Conservation (phyloP, 2,329 filamentous ascomycete species). For the Colletotrichum kahawae region DNA sequence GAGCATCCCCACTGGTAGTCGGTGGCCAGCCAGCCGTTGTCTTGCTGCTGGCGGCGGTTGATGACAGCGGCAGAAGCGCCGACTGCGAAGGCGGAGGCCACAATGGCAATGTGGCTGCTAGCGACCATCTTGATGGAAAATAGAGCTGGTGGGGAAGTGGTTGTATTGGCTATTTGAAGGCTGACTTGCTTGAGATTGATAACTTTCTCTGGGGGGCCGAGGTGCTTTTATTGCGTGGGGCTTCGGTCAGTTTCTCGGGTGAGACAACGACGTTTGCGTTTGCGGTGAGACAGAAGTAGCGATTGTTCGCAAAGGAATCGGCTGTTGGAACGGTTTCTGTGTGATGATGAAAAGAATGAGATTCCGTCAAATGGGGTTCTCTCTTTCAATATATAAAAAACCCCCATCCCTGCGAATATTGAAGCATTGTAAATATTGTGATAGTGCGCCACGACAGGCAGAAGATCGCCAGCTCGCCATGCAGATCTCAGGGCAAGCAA, state of each 20-base stretch:
- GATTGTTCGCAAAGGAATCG: not conserved
- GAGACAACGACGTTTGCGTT: not conserved
- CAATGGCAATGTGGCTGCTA: not conserved
- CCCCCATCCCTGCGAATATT: not conserved
- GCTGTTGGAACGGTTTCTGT: not conserved
- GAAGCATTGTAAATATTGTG: not conserved
- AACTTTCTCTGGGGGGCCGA: not conserved
- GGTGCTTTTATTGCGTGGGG: not conserved
- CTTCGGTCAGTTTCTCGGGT: not conserved
- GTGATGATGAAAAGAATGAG: not conserved
- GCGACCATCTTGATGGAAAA: not conserved
- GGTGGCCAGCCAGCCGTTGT: not conserved
- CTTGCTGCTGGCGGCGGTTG: not conserved
- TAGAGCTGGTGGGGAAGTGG: too few species aligned
- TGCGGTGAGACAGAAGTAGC: not conserved
- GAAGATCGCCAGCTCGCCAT: not conserved
- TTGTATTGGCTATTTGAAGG: not conserved
- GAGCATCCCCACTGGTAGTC: slow-evolving; percentile 25
- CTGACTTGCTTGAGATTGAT: not conserved
- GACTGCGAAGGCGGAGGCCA: not conserved
- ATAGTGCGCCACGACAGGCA: not conserved
- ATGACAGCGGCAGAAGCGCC: slow-evolving; percentile 5
- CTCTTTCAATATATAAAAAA: not conserved
- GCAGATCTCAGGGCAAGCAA: not conserved
- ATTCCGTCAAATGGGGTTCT: not conserved